phyloP scores from a whole-genome alignment of 2,329 filamentous ascomycete species.

The Magnaporthiopsis incrustans region DNA sequence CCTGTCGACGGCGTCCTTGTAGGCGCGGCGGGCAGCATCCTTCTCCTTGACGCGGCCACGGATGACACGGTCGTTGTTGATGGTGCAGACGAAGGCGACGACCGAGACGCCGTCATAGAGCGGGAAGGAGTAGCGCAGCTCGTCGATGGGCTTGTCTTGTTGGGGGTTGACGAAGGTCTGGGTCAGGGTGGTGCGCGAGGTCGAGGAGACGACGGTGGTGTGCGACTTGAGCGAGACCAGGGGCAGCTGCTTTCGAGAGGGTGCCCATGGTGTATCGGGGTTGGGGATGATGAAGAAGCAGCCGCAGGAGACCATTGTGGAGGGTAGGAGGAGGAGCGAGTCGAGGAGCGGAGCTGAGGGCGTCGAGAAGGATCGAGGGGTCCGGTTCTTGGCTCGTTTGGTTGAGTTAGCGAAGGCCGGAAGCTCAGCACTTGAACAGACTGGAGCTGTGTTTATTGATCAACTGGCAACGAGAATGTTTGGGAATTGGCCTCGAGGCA shows the following conservation, averaged over 20 bases:
- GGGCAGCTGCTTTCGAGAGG: conserved; percentile 40
- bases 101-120: conserved; percentile 66
- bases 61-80: conserved; percentile 52
- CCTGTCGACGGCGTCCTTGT: conserved; percentile 46
- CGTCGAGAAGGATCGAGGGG: no score
- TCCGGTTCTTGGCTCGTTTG: no score
- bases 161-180: conserved; percentile 55
- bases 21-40: conserved; percentile 50
- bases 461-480: background rate
- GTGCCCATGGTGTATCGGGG: background rate
- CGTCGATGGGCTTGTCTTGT: conserved; percentile 30
- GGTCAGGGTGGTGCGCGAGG: conserved; percentile 36
- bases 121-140: conserved; percentile 61
- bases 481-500: no score
- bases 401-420: no score
- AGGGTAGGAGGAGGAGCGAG: background rate
- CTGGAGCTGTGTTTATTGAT: background rate
- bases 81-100: conserved; percentile 56
- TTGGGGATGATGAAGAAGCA: conserved; percentile 22
- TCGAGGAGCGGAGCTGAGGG: no score
- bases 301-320: conserved; percentile 22
- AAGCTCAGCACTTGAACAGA: no score
- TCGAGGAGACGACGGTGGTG: conserved; percentile 51
- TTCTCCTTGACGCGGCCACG: conserved; percentile 60
- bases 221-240: conserved; percentile 50